Base-by-base conservation (phyloP, 352 stramenopile species). In the Phytophthora sp. region DNA sequence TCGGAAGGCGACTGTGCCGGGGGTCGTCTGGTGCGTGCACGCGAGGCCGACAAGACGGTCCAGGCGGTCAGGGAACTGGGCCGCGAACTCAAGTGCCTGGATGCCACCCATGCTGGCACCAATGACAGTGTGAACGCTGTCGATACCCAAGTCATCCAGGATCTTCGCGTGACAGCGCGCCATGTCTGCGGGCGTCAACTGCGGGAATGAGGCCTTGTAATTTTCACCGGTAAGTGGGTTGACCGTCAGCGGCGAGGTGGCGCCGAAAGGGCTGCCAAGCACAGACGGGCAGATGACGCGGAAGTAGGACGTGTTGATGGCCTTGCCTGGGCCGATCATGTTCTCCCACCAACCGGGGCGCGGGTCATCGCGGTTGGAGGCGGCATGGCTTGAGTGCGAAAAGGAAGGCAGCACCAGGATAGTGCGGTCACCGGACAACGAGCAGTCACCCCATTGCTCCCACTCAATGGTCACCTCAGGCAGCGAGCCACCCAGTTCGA, bases 221-320 rank as follows among this genome's bases (percentile, higher is more conserved):
- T 74, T 71, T 21, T 90, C 59, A 12, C 82, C 81, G 18, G 85
- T 94, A 7, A 71, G 66, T 1, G 84, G 87, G 38, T 95, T 79
- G 15, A 79, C 71, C 1, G 57, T 77, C 30, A 90, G 35, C 15
- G 89, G 88, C 0, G 86, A 96, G 0, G 88, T 96, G 21, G 88
- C 90, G 15, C 89, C 86, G 30, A 91, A 95, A 16, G 89, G 89
- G 60, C 86, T 95, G 35, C 89, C 89, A 42, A 97, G 79, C 16
- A 91, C 84, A 0, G 84, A 93, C 15, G 86, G 80, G 44, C 85
- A 94, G 54, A 96, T 94, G 30, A 97, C 88, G 36, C 86, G 86
- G 54, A 95, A 97, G 71, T 84, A 90, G 20, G 89, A 94, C 61
- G 87, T 96, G 73, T 94, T 93, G 71, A 96, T 94, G 57, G 82